Evolutionary conservation across 2,329 filamentous ascomycete species (phyloP).

Genomic region (Ophiosphaerella korrae): DNA sequence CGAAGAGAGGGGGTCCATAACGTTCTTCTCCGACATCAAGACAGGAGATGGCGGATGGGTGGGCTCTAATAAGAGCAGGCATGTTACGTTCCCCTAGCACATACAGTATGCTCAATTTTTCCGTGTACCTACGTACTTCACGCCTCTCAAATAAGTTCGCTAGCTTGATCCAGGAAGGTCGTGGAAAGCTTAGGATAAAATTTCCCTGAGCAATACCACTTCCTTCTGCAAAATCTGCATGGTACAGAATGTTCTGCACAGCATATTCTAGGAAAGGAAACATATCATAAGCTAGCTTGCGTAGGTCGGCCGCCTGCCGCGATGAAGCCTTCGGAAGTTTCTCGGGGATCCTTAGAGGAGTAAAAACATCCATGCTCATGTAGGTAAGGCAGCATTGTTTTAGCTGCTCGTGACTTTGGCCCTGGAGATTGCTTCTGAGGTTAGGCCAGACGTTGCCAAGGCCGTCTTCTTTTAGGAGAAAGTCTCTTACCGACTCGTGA

Average conservation of each 20-base stretch:
- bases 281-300: conserved; percentile 12
- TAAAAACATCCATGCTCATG: too few species aligned
- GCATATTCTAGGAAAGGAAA: conserved; percentile 57
- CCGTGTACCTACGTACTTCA: conserved; percentile 13
- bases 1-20: conserved; percentile 44
- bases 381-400: too few species aligned
- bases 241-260: conserved; percentile 48
- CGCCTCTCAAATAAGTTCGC: conserved; percentile 41
- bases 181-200: conserved; percentile 24
- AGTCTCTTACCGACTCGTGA: conserved; percentile 6
- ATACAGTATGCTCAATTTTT: conserved; percentile 19
- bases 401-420: too few species aligned
- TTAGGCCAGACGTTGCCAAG: background rate
- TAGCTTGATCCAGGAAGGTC: conserved; percentile 31
- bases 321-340: conserved; percentile 7
- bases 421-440: too few species aligned
- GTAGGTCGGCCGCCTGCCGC: conserved; percentile 7
- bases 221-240: conserved; percentile 47
- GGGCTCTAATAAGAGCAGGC: conserved; percentile 34
- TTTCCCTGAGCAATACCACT: conserved; percentile 16
- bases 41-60: conserved; percentile 20
- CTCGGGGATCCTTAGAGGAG: too few species aligned
- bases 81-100: conserved; percentile 20
- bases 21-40: conserved; percentile 29
- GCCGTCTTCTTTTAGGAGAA: conserved; percentile 4